Base-by-base conservation (phyloP, 768 basidiomycete species). In the Serendipita sp. region DNA sequence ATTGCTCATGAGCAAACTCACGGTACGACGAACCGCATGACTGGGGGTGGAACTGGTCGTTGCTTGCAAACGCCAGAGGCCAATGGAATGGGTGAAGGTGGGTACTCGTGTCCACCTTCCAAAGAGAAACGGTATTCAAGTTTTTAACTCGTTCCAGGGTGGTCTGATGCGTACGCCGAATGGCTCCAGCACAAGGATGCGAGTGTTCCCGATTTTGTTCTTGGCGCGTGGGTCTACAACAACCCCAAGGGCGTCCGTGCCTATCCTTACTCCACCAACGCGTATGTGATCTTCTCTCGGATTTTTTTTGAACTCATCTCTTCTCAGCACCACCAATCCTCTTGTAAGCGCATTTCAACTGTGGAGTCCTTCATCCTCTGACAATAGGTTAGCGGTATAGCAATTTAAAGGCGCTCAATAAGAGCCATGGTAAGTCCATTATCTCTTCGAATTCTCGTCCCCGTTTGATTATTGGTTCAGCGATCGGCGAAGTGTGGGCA, bases 61-160 rank as follows among this genome's bases (percentile, higher is more conserved):
- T 86, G 86, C 74, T 74, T 86, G 66, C 81, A 84, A 70, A 83
- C 78, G 30, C 76, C 76, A 34, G 85, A 86, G 70, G 76, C 84
- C 2, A 81, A 82, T 24, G 85, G 85, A 13, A 79, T 86, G 78
- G 85, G 84, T 45, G 85, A 86, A n/a, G 30, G n/a, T 32, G 8
- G 1, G 48, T n/a, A 18, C n/a, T 32, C 48, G 8, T n/a, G 48
- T 8, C 7, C 8, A 8, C n/a, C 30, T 7, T 5, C 5, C 48
- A 51, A 18, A 18, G 30, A n/a, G n/a, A n/a, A 18, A 32, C n/a
- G 7, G 5, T 51, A 8, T 18, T 18, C 8, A 5, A 5, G 41
- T 41, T 41, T 41, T 2, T 41, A 7, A 7, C 41, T 41, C 41
- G 41, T 41, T 41, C 13, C n/a, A 71, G 85, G 83, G 16, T 60